A percentile compares a stretch with the other conserved stretches of the same genome.
These are phyloP conservation scores for Phytophthora vignae DNA, from an alignment of 352 stramenopile species.

Conservation along the genomic window DNA sequence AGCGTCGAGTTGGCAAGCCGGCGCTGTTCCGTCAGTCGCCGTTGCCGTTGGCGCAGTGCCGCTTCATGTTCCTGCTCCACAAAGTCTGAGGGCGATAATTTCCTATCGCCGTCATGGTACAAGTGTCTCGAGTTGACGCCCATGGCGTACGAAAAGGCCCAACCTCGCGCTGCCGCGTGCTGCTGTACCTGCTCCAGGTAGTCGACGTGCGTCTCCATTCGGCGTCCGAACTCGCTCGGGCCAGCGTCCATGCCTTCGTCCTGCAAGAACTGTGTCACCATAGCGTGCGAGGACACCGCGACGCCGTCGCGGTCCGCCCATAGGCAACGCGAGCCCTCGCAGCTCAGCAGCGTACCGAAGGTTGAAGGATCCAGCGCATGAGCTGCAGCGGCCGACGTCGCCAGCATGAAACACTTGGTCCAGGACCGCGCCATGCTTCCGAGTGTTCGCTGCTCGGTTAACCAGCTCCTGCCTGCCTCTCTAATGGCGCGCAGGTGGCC, in stretches of 20 bases:
- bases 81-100: slow-evolving; percentile 56
- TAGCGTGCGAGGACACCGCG: slow-evolving; percentile 42
- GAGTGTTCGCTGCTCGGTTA: not conserved
- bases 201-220: slow-evolving; percentile 65
- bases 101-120: slow-evolving; percentile 54
- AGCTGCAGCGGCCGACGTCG: slow-evolving; percentile 7
- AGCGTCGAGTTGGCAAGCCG: slow-evolving; percentile 32
- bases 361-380: slow-evolving; percentile 29
- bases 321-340: slow-evolving; percentile 50
- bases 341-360: slow-evolving; percentile 71
- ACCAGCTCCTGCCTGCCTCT: not conserved
- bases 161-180: slow-evolving; percentile 44
- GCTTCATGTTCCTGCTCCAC: slow-evolving; percentile 67
- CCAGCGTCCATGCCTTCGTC: slow-evolving; percentile 44
- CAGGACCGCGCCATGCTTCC: slow-evolving; percentile 15
- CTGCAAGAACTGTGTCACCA: slow-evolving; percentile 72
- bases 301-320: slow-evolving; percentile 60
- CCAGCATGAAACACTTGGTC: slow-evolving; percentile 13
- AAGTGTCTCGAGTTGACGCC: slow-evolving; percentile 76
- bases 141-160: slow-evolving; percentile 68
- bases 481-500: not conserved
- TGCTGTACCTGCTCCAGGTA: slow-evolving; percentile 78
- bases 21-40: slow-evolving; percentile 20
- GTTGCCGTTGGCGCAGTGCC: slow-evolving; percentile 35
- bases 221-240: slow-evolving; percentile 48